Evolutionary conservation across 1,139 yeast genomes (phyloP).

Genomic region (Scheffersomyces insectosa): DNA sequence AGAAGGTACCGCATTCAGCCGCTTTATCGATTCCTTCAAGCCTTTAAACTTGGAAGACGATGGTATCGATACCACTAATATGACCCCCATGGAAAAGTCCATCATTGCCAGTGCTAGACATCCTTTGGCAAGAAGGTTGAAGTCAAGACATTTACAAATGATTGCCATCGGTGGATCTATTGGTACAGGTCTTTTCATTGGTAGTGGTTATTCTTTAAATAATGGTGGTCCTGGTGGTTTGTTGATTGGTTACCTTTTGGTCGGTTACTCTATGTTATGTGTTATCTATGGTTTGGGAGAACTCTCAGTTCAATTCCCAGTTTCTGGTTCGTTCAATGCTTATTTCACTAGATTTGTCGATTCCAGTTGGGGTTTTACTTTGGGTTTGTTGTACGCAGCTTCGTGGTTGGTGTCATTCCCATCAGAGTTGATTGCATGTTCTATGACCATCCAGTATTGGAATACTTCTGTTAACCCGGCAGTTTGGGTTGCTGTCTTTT

Average conservation of each 20-base stretch:
- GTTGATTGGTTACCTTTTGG: constrained; percentile 21
- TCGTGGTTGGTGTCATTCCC: constrained; percentile 36
- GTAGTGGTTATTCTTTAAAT: constrained; percentile 67
- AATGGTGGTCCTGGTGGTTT: constrained; percentile 64
- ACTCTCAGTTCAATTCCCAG: constrained; percentile 30
- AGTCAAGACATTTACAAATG: constrained; percentile 28
- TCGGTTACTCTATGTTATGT: constrained; percentile 26
- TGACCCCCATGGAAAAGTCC: constrained; percentile 35
- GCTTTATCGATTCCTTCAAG: constrained; percentile 39
- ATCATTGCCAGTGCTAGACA: constrained; percentile 31
- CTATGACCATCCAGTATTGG: constrained; percentile 34
- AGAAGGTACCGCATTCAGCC: constrained; percentile 16
- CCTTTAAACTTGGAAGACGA: constrained; percentile 43
- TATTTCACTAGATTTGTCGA: constrained; percentile 30
- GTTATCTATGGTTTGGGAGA: constrained; percentile 32
- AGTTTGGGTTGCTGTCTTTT: constrained; percentile 51
- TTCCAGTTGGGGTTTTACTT: constrained; percentile 32
- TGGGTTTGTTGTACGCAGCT: constrained; percentile 36
- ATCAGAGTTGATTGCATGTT: constrained; percentile 33
- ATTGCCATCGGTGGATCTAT: constrained; percentile 31
- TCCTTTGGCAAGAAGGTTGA: constrained; percentile 26
- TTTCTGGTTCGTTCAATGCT: constrained; percentile 31
- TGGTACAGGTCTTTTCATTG: constrained; percentile 56
- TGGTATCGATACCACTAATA: constrained; percentile 31
- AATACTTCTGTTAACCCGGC: constrained; percentile 17